A percentile compares a stretch with the other conserved stretches of the same genome.
These are phyloP conservation scores for Teratosphaeria destructans DNA, from an alignment of 2,329 filamentous ascomycete species.

Conservation along the genomic window DNA sequence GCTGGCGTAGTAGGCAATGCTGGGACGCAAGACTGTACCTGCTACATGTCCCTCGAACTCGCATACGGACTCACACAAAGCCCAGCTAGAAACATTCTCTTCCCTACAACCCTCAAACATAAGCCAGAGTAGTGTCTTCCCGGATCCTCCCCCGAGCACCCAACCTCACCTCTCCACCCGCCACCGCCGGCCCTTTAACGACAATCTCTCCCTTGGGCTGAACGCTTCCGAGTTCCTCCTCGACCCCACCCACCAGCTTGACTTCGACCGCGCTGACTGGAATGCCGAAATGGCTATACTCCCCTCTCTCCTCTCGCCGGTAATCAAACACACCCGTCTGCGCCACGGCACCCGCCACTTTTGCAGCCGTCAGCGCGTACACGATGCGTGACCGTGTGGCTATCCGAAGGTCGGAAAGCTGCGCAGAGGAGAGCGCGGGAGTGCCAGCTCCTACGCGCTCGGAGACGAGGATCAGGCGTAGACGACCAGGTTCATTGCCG, in stretches of 20 bases:
- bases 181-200: constrained; percentile 63
- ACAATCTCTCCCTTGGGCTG: constrained; percentile 43
- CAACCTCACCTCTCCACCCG: constrained; percentile 53
- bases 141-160: constrained; percentile 56
- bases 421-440: constrained; percentile 55
- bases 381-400: constrained; percentile 70
- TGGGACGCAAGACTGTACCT: background rate
- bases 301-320: constrained; percentile 40
- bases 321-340: constrained; percentile 89
- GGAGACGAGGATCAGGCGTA: constrained; percentile 72
- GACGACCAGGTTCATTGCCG: constrained; percentile 56
- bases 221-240: constrained; percentile 54
- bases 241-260: constrained; percentile 30
- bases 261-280: constrained; percentile 74
- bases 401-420: constrained; percentile 70
- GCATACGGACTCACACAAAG: background rate
- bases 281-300: constrained; percentile 63
- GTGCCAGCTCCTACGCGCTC: constrained; percentile 53
- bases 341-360: constrained; percentile 78
- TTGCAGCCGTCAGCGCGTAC: constrained; percentile 72
- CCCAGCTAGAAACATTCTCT: background rate
- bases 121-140: constrained; percentile 40
- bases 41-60: no score
- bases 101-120: background rate
- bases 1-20: no score